A percentile compares a stretch with the other conserved stretches of the same genome.
These are phyloP conservation scores for Metschnikowia chrysomelidarum DNA, from an alignment of 805 yeast species.

Conservation along the genomic window DNA sequence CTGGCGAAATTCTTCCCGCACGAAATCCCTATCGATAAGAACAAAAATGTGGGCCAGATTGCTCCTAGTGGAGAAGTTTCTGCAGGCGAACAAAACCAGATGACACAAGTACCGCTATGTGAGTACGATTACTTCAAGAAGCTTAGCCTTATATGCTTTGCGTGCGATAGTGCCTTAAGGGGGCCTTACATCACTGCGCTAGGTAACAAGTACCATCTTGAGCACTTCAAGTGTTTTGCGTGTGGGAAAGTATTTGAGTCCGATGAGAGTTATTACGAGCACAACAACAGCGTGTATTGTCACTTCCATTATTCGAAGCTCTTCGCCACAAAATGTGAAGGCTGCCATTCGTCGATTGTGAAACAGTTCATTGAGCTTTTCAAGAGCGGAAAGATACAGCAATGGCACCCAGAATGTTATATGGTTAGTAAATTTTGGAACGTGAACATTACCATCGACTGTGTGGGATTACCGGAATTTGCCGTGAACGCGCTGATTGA, in stretches of 20 bases:
- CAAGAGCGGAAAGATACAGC: constrained; percentile 87
- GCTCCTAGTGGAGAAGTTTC: constrained; percentile 11
- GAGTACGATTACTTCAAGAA: constrained; percentile 90
- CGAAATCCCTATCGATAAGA: constrained; percentile 34
- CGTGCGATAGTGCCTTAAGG: constrained; percentile 80
- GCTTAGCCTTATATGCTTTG: constrained; percentile 79
- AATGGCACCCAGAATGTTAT: constrained; percentile 99
- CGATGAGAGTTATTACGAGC: constrained; percentile 90
- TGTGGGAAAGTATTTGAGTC: constrained; percentile 85
- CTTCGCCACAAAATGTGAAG: constrained; percentile 88
- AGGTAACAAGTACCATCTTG: constrained; percentile 88
- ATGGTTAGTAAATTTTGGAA: constrained; percentile 98
- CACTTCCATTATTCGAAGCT: constrained; percentile 87
- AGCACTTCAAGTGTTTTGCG: constrained; percentile 89
- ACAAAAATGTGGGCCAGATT: too few species aligned
- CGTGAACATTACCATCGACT: constrained; percentile 65
- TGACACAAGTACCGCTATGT: constrained; percentile 56
- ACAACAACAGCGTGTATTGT: constrained; percentile 78
- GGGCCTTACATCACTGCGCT: constrained; percentile 94
- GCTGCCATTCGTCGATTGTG: constrained; percentile 86
- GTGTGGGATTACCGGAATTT: constrained; percentile 44
- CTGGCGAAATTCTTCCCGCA: constrained; percentile 87
- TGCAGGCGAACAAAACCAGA: too few species aligned
- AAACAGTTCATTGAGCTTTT: constrained; percentile 92
- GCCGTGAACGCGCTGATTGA: constrained; percentile 6